phyloP scores from a whole-genome alignment of 2,329 filamentous ascomycete species.

The Metarhizium humberi region DNA sequence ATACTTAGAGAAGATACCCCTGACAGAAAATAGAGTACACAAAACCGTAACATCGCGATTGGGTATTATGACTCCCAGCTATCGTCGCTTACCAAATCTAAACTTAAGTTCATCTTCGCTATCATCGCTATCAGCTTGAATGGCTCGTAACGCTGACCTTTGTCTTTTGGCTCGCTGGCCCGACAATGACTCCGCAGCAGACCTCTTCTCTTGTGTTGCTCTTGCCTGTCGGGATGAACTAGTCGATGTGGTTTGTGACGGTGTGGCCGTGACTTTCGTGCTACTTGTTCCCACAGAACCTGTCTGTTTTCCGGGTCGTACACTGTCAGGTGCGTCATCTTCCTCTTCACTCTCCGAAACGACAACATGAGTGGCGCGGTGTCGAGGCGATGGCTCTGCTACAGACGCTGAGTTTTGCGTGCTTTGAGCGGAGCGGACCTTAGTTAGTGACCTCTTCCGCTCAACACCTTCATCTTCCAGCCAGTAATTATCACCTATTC shows the following conservation, averaged over 20 bases:
- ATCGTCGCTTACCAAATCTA: conserved; percentile 42
- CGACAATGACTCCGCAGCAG: conserved; percentile 19
- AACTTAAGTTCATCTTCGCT: conserved; percentile 50
- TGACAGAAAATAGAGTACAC: not conserved
- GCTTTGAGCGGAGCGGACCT: not conserved
- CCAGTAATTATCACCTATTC: conserved; percentile 71
- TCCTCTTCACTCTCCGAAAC: conserved; percentile 26
- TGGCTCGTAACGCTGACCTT: conserved; percentile 23
- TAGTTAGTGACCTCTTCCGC: conserved; percentile 14
- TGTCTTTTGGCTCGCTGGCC: conserved; percentile 23
- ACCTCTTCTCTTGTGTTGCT: conserved; percentile 22
- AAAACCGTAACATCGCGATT: not conserved
- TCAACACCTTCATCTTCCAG: conserved; percentile 41
- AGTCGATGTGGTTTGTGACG: conserved; percentile 18
- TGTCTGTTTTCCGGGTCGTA: not conserved
- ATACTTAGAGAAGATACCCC: conserved; percentile 5
- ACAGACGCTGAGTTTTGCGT: not conserved
- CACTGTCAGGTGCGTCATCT: conserved; percentile 2
- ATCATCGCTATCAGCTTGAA: conserved; percentile 32
- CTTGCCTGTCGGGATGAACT: conserved; percentile 17
- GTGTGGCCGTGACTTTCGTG: conserved; percentile 13
- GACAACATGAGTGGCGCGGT: conserved; percentile 15
- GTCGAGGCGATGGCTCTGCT: conserved; percentile 6
- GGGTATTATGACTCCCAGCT: not conserved
- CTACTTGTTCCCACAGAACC: conserved; percentile 14